Base-by-base conservation (phyloP, 768 basidiomycete species). In the Kondoa subrosea region DNA sequence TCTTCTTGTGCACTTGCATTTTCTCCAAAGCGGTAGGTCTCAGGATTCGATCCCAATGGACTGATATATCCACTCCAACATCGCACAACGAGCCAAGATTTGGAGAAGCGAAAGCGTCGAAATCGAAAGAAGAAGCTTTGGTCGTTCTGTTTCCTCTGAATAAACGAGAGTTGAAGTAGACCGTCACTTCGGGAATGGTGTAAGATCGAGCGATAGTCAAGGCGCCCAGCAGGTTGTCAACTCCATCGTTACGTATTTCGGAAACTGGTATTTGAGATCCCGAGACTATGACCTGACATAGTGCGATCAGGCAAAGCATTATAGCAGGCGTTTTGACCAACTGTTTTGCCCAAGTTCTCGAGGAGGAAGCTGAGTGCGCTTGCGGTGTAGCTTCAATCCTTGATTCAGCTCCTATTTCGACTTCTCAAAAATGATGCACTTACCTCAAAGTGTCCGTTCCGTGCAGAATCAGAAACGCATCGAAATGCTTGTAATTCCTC, bases 251-350 rank as follows among this genome's bases (percentile, higher is more conserved):
- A n/a, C 90, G 83, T 59, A 92, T 79, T 74, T 91, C 87, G 1
- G 88, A 90, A 34, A 91, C 79, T 16, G 92, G 89, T 34, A 96
- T 93, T 78, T 95, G 92, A 0, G 91, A 90, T 15, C 91, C 92
- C 0, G 89, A 93, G 32, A 92, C 72, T 68, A 93, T 89, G 56
- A n/a, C n/a, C n/a, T n/a, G n/a, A n/a, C n/a, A n/a, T n/a, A n/a
- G n/a, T n/a, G 73, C 73, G 0, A 89, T 91, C 79, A 92, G 91
- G 34, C 89, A 88, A 4, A 93, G 81, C 71, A 91, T 89, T 77
- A 91, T 89, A 3, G 92, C 80, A 88, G 1, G 89, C 91, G 27
- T 91, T 91, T 87, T 21, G n/a, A n/a, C n/a, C n/a, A n/a, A 65
- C 64, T 0, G 89, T 91, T 79, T 90, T 91, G 61, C 90, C 89